Percentiles rank a stretch among this genome's conserved stretches.
Conservation (phyloP, 2,329 filamentous ascomycete genomes). For the Aspergillus pseudotamarii region DNA sequence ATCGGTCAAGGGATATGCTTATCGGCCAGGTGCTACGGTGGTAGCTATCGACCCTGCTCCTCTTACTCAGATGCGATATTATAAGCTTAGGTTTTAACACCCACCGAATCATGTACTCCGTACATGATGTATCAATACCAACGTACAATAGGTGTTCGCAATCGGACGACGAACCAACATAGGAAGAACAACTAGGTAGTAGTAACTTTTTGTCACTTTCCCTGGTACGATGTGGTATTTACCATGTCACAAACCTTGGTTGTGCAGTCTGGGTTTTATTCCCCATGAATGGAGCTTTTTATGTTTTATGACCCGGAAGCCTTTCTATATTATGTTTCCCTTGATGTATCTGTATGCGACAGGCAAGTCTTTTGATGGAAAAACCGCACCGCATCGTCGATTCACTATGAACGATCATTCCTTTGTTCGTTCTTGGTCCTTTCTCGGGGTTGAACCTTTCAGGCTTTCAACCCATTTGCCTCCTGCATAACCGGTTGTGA, state of each 20-base stretch:
- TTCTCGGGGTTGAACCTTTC: background rate
- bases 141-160: background rate
- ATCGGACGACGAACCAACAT: background rate
- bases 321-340: background rate
- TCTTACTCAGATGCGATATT: background rate
- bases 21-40: slow-evolving; percentile 8
- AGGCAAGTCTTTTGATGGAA: background rate
- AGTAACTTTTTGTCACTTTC: background rate
- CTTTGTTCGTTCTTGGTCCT: background rate
- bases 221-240: slow-evolving; percentile 3
- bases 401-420: background rate
- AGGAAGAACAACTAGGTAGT: background rate
- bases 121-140: background rate
- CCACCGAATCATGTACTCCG: background rate
- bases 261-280: background rate
- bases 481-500: slow-evolving; percentile 6
- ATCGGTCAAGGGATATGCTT: slow-evolving; percentile 11
- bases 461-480: slow-evolving; percentile 1
- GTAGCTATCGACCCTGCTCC: background rate
- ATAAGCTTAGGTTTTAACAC: background rate
- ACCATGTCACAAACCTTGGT: background rate
- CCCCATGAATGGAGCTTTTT: background rate
- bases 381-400: background rate
- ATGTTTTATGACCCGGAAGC: background rate
- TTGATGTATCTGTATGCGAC: background rate